These are phyloP conservation scores for Salinomyces thailandicus DNA, from an alignment of 2,329 filamentous ascomycete species.

Conservation along the genomic window DNA sequence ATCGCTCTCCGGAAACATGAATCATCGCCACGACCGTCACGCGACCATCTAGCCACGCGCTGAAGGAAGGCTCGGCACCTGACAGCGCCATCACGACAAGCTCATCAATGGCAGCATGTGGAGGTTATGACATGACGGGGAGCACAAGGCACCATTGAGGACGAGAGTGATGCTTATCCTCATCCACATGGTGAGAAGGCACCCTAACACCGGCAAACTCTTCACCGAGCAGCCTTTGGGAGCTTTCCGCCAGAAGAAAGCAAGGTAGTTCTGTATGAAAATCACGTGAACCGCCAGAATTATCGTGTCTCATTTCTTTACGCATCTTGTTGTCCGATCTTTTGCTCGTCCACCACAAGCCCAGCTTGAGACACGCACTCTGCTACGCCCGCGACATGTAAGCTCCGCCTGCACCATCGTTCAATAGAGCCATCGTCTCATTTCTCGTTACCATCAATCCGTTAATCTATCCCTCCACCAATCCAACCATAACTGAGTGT, in stretches of 20 bases:
- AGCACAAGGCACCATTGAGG: slow-evolving; percentile 5
- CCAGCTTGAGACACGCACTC: too few species aligned
- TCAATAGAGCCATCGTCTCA: too few species aligned
- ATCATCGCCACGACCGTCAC: slow-evolving; percentile 18
- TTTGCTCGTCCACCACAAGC: too few species aligned
- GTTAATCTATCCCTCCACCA: too few species aligned
- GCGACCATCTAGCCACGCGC: slow-evolving; percentile 22
- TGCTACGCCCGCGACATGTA: too few species aligned
- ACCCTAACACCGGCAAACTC: slow-evolving; percentile 22
- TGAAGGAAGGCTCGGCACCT: slow-evolving; percentile 27
- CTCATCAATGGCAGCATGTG: slow-evolving; percentile 9
- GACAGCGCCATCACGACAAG: slow-evolving; percentile 19
- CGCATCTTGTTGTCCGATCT: slow-evolving; percentile 1
- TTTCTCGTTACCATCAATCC: too few species aligned
- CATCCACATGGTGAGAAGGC: slow-evolving; percentile 3
- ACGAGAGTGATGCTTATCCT: slow-evolving; percentile 5
- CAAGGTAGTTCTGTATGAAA: slow-evolving; percentile 6
- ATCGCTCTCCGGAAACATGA: slow-evolving; percentile 8
- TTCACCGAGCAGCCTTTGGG: slow-evolving; percentile 17
- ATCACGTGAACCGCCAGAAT: neutral
- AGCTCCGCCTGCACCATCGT: too few species aligned
- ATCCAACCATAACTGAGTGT: too few species aligned
- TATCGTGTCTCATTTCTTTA: slow-evolving; percentile 1
- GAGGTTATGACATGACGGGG: slow-evolving; percentile 7
- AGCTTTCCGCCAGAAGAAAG: slow-evolving; percentile 1